Conservation (phyloP, 805 yeast species). For the Barnettozyma pratensis region DNA sequence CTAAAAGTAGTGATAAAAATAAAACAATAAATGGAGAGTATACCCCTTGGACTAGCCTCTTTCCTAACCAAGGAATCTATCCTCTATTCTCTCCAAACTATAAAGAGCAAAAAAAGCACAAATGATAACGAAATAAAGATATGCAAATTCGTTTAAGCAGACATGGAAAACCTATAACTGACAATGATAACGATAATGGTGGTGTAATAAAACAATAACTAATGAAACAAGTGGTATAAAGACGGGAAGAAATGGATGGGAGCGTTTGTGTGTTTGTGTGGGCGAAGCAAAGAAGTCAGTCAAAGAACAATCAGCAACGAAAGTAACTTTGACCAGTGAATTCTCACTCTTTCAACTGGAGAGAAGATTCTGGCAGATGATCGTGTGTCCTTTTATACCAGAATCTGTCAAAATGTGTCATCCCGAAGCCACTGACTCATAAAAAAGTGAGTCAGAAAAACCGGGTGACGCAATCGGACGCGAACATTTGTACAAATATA, state of each 20-base stretch:
- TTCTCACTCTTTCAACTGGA: neutral
- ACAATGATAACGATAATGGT: neutral
- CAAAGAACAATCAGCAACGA: neutral
- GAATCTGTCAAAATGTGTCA: neutral
- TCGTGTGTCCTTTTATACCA: neutral
- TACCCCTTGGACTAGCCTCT: too few relatives aligned
- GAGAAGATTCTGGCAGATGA: neutral
- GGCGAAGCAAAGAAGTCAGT: neutral
- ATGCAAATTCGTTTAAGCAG: slow-evolving; percentile 3
- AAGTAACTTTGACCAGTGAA: neutral
- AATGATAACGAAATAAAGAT: neutral
- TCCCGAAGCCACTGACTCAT: neutral
- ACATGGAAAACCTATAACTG: slow-evolving; percentile 1
- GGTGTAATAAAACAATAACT: neutral
- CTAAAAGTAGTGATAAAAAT: too few relatives aligned
- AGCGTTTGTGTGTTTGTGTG: neutral
- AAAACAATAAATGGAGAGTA: neutral
- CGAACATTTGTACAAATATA: neutral
- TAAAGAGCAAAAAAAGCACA: neutral
- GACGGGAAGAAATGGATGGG: neutral
- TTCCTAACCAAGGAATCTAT: too few relatives aligned
- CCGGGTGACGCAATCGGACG: neutral
- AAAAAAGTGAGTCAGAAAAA: neutral
- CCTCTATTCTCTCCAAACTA: neutral
- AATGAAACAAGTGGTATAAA: neutral